These are phyloP conservation scores for Prillingera fragicola DNA, from an alignment of 1,284 basidiomycete species.

Conservation along the genomic window DNA sequence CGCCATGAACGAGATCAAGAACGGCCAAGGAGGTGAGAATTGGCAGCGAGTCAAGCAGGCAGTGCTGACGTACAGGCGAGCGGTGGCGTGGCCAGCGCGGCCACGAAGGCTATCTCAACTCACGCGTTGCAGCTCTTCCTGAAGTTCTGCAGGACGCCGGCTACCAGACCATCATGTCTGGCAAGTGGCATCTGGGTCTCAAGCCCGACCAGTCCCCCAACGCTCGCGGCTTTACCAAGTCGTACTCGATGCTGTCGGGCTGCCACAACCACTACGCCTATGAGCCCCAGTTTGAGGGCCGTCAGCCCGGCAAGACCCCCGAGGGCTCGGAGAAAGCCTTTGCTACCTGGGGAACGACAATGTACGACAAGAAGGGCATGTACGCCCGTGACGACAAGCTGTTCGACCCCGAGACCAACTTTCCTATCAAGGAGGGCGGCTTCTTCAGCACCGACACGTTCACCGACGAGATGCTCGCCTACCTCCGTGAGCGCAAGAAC, in stretches of 20 bases:
- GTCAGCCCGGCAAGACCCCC: constrained; percentile 1
- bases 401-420: neutral
- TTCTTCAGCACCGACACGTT: constrained; percentile 33
- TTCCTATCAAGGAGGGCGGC: constrained; percentile 4
- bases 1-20: constrained; percentile 6
- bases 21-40: neutral
- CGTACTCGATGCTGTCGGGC: constrained; percentile 30
- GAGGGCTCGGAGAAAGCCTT: neutral
- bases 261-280: constrained; percentile 30
- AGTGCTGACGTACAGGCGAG: too few species aligned
- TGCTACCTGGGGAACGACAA: neutral
- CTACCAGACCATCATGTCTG: constrained; percentile 14
- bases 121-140: constrained; percentile 28
- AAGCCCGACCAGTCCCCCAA: constrained; percentile 22
- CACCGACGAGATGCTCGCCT: constrained; percentile 26
- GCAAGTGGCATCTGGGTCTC: constrained; percentile 37
- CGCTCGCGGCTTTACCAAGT: constrained; percentile 30
- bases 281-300: constrained; percentile 13
- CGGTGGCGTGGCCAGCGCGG: constrained; percentile 6
- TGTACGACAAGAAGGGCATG: neutral
- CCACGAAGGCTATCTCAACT: constrained; percentile 7
- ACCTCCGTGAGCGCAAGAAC: constrained; percentile 19
- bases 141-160: constrained; percentile 26
- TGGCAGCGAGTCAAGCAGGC: neutral
- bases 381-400: constrained; percentile 1